phyloP scores from a whole-genome alignment of 2,329 filamentous ascomycete genomes.

The Fusarium abutilonis region DNA sequence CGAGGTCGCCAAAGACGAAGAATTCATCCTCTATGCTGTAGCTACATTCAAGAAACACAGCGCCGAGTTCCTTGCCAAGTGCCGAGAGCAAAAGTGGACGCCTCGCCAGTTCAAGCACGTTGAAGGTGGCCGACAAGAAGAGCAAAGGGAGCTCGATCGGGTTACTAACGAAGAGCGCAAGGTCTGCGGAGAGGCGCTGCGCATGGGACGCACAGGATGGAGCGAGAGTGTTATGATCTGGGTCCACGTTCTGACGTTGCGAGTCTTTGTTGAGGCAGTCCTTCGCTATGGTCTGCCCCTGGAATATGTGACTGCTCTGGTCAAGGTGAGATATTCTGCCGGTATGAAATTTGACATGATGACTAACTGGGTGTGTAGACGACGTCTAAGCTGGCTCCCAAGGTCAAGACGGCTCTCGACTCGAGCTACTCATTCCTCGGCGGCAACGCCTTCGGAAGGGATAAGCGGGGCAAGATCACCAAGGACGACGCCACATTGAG shows the following conservation, averaged over 20 bases:
- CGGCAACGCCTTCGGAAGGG: constrained; percentile 90
- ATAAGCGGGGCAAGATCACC: constrained; percentile 91
- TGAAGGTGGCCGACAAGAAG: constrained; percentile 88
- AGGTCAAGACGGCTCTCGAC: constrained; percentile 82
- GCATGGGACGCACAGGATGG: constrained; percentile 90
- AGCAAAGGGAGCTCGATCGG: constrained; percentile 85
- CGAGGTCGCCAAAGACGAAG: constrained; percentile 84
- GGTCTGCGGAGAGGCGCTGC: constrained; percentile 89
- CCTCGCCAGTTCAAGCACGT: constrained; percentile 94
- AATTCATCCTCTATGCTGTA: constrained; percentile 88
- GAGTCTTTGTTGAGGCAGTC: constrained; percentile 98
- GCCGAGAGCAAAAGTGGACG: constrained; percentile 91
- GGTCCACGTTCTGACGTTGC: constrained; percentile 88
- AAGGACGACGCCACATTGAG: constrained; percentile 86
- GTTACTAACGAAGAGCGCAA: constrained; percentile 87
- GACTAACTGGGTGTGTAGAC: constrained; percentile 64
- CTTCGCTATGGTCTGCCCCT: constrained; percentile 91
- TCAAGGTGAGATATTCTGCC: constrained; percentile 75
- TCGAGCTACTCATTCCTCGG: constrained; percentile 88
- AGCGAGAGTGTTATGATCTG: constrained; percentile 96
- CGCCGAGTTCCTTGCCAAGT: constrained; percentile 89
- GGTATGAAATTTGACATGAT: neutral
- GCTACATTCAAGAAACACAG: constrained; percentile 94
- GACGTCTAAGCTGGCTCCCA: constrained; percentile 81
- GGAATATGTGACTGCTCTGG: constrained; percentile 84